Conservation (phyloP, 106 monocot species). For the Alisma plantagoaquatica region DNA sequence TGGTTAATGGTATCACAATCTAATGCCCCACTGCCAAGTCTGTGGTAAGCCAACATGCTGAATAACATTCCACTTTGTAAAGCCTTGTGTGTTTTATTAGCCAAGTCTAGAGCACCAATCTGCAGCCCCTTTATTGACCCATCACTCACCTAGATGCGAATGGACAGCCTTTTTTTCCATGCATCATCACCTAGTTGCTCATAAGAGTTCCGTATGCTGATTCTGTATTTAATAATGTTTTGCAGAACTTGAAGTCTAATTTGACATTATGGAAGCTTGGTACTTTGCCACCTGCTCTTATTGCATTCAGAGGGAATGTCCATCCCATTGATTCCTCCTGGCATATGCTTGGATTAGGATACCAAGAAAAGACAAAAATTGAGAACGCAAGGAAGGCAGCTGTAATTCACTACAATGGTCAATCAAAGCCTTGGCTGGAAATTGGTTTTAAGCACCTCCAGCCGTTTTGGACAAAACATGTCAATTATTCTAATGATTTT, state of each 20-base stretch:
- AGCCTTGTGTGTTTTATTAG: too few relatives aligned
- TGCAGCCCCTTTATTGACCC: too few relatives aligned
- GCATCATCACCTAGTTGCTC: too few relatives aligned
- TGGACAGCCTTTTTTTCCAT: too few relatives aligned
- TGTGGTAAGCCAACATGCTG: too few relatives aligned
- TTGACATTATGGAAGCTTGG: slow-evolving; percentile 75
- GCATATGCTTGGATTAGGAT: slow-evolving; percentile 86
- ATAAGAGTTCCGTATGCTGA: too few relatives aligned
- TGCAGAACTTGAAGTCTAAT: slow-evolving; percentile 83
- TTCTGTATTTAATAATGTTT: too few relatives aligned
- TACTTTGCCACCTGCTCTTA: slow-evolving; percentile 70
- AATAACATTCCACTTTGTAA: too few relatives aligned
- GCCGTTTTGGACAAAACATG: slow-evolving; percentile 71
- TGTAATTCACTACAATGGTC: slow-evolving; percentile 84
- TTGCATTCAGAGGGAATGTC: slow-evolving; percentile 65
- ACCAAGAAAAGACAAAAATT: slow-evolving; percentile 62
- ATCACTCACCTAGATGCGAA: too few relatives aligned
- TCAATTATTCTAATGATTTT: slow-evolving; percentile 80
- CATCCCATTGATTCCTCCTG: slow-evolving; percentile 81
- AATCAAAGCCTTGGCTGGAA: slow-evolving; percentile 80
- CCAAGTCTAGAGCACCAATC: too few relatives aligned
- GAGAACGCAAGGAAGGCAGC: slow-evolving; percentile 40
- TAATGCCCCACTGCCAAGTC: too few relatives aligned
- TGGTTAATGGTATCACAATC: too few relatives aligned
- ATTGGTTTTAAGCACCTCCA: slow-evolving; percentile 69